phyloP scores from a whole-genome alignment of 192 early-diverging fungal species.

The Linnemannia zychae region DNA sequence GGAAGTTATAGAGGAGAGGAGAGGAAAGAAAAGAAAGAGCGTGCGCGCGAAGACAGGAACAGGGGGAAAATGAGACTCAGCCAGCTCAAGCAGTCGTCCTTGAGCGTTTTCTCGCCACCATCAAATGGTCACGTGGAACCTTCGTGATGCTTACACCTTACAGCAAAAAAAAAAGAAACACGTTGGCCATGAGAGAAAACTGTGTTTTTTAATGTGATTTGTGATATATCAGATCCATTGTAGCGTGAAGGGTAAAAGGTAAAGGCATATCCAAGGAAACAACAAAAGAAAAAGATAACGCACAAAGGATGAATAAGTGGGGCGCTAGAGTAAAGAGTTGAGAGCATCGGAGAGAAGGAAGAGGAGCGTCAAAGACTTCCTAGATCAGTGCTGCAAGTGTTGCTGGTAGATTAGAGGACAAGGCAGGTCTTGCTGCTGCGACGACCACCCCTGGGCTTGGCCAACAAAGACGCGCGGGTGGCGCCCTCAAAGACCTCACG shows the following conservation, averaged over 20 bases:
- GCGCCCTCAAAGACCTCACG: conserved; percentile 89
- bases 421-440: conserved; percentile 34
- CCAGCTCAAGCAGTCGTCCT: neutral
- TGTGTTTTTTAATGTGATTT: neutral
- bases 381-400: neutral
- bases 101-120: neutral
- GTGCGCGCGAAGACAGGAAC: neutral
- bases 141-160: neutral
- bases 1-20: neutral
- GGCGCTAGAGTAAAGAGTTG: neutral
- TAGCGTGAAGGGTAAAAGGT: neutral
- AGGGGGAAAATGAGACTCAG: neutral
- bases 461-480: conserved; percentile 84
- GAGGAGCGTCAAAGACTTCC: neutral
- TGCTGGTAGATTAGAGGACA: conserved; percentile 27
- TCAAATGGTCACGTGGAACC: neutral
- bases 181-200: too few species aligned
- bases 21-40: neutral
- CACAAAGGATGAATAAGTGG: conserved; percentile 1
- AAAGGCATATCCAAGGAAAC: neutral
- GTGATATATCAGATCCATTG: neutral
- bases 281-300: neutral
- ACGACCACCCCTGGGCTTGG: conserved; percentile 39
- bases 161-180: too few species aligned
- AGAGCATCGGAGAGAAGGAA: neutral